Evolutionary conservation across 768 basidiomycete genomes (phyloP).

Genomic region (Chalciporus sphaerocephalus): DNA sequence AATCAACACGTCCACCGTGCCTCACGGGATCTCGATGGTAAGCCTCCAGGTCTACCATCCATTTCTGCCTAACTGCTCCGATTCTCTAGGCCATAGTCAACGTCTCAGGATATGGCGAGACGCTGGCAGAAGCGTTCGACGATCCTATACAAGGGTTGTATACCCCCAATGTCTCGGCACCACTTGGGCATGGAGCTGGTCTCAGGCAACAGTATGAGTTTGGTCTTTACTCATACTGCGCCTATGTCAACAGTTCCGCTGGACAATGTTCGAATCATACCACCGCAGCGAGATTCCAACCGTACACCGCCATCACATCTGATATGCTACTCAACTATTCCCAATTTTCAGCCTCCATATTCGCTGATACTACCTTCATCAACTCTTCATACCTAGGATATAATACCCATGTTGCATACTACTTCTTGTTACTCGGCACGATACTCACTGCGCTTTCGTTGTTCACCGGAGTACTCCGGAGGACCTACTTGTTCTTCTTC

Average conservation of each 20-base stretch:
- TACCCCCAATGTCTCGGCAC: constrained; percentile 58
- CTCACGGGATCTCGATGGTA: constrained; percentile 72
- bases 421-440: constrained; percentile 69
- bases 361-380: constrained; percentile 50
- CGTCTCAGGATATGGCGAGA: constrained; percentile 60
- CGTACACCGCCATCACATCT: constrained; percentile 57
- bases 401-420: constrained; percentile 67
- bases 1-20: constrained; percentile 72
- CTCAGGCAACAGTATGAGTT: constrained; percentile 70
- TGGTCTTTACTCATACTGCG: constrained; percentile 81
- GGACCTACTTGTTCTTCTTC: constrained; percentile 59
- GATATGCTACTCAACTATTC: constrained; percentile 70
- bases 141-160: constrained; percentile 65
- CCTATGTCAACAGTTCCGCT: constrained; percentile 53
- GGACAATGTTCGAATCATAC: constrained; percentile 65
- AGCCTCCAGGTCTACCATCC: constrained; percentile 15
- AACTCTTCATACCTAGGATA: constrained; percentile 60
- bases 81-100: constrained; percentile 58
- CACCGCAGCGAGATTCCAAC: constrained; percentile 55
- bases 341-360: constrained; percentile 47
- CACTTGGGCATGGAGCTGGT: constrained; percentile 53
- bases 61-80: constrained; percentile 14
- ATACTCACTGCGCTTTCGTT: constrained; percentile 62
- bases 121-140: constrained; percentile 44
- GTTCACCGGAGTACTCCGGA: constrained; percentile 61